Conservation (phyloP, 495 filamentous ascomycete genomes). For the Neurospora hispaniola region DNA sequence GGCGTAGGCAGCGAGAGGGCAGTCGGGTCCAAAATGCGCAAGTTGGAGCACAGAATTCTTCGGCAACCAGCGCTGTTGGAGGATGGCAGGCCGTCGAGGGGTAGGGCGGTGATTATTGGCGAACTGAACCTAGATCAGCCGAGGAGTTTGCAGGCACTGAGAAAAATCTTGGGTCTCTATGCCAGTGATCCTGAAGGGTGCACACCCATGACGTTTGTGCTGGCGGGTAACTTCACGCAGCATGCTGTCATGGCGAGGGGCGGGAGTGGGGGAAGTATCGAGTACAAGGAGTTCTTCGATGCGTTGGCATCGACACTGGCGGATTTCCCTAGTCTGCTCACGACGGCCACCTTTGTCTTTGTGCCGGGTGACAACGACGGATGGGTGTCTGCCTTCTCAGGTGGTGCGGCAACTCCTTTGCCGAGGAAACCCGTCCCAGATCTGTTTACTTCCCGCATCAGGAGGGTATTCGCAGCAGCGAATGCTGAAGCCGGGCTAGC, state of each 20-base stretch:
- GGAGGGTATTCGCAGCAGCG: constrained; percentile 65
- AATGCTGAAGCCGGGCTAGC: constrained; percentile 46
- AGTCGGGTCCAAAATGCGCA: constrained; percentile 70
- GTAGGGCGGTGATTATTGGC: constrained; percentile 60
- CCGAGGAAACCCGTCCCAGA: constrained; percentile 70
- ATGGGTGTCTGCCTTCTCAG: constrained; percentile 77
- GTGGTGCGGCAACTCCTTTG: constrained; percentile 64
- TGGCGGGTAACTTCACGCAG: constrained; percentile 77
- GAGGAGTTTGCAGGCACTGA: constrained; percentile 61
- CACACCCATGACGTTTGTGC: constrained; percentile 65
- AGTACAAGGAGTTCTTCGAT: constrained; percentile 93
- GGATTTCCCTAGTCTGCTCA: constrained; percentile 77
- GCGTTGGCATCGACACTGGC: constrained; percentile 69
- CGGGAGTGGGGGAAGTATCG: constrained; percentile 63
- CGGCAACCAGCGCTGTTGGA: constrained; percentile 13
- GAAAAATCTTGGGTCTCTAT: constrained; percentile 63
- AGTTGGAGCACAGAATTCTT: constrained; percentile 46
- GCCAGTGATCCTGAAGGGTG: constrained; percentile 47
- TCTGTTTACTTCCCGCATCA: constrained; percentile 74
- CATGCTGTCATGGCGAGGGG: constrained; percentile 62
- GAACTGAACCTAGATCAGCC: constrained; percentile 81
- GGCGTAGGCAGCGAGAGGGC: constrained; percentile 86
- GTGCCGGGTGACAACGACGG: constrained; percentile 94
- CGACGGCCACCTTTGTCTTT: constrained; percentile 73
- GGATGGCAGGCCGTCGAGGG: constrained; percentile 11